A percentile compares a stretch with the other conserved stretches of the same genome.
phyloP scores from a whole-genome alignment of 202 grass and related monocot genomes.

The Schoenoplectus triqueter region DNA sequence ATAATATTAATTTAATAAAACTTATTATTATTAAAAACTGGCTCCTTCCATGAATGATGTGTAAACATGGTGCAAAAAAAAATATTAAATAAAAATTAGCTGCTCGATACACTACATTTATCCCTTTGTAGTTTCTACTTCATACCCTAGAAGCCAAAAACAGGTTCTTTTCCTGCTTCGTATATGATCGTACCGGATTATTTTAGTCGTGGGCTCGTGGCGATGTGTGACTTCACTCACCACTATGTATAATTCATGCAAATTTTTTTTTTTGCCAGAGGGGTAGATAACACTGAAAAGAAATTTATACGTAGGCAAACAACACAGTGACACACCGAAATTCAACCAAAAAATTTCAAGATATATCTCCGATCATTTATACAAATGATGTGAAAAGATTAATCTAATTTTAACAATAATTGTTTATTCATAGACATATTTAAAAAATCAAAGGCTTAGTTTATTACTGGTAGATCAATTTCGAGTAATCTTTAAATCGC shows the following conservation, averaged over 20 bases:
- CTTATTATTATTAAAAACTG: too few relatives aligned
- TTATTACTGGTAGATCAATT: too few relatives aligned
- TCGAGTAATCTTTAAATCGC: too few relatives aligned
- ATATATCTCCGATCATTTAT: too few relatives aligned
- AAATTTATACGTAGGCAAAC: neutral
- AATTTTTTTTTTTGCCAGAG: neutral
- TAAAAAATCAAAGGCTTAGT: too few relatives aligned
- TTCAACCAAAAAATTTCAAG: too few relatives aligned
- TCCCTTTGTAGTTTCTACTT: neutral
- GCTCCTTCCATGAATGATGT: constrained; percentile 44
- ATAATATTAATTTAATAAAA: too few relatives aligned
- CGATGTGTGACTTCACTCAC: neutral
- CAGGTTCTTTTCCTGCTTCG: neutral
- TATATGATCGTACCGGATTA: constrained; percentile 4
- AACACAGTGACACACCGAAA: too few relatives aligned
- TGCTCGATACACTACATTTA: neutral
- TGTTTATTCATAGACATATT: too few relatives aligned
- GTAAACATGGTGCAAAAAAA: constrained; percentile 10
- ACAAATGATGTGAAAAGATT: too few relatives aligned
- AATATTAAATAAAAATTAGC: constrained; percentile 19
- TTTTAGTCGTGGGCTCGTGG: neutral
- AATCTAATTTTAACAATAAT: too few relatives aligned
- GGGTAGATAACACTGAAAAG: neutral
- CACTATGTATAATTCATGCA: neutral
- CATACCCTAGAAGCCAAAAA: neutral